Conservation (phyloP, 2,329 filamentous ascomycete genomes). For the Emydomyces testavorans region DNA sequence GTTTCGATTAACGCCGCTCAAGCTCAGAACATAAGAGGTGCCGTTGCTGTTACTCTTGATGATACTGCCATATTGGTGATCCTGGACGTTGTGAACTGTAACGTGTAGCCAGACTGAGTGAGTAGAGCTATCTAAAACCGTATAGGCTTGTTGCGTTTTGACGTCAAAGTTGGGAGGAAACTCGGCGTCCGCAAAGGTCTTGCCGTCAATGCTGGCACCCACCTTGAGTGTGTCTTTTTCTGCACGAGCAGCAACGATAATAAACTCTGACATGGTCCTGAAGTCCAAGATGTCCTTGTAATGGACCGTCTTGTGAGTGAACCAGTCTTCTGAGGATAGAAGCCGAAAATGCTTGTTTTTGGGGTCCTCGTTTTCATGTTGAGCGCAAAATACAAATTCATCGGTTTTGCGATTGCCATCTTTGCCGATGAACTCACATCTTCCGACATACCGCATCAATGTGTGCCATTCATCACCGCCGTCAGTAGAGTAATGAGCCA, state of each 20-base stretch:
- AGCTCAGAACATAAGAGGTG: slow-evolving; percentile 80
- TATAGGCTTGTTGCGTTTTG: slow-evolving; percentile 70
- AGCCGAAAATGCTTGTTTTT: slow-evolving; percentile 56
- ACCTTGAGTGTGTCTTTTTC: slow-evolving; percentile 61
- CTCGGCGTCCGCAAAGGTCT: slow-evolving; percentile 65
- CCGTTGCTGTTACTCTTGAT: slow-evolving; percentile 98
- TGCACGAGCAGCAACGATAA: slow-evolving; percentile 64
- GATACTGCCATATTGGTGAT: slow-evolving; percentile 67
- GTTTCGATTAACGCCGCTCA: slow-evolving; percentile 72
- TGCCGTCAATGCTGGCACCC: slow-evolving; percentile 74
- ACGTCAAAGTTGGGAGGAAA: slow-evolving; percentile 81
- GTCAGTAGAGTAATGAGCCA: slow-evolving; percentile 67
- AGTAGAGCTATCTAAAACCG: slow-evolving; percentile 85
- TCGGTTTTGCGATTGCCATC: slow-evolving; percentile 46
- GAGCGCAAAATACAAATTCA: slow-evolving; percentile 54
- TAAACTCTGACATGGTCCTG: slow-evolving; percentile 93
- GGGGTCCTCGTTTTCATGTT: slow-evolving; percentile 51
- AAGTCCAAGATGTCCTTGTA: slow-evolving; percentile 69
- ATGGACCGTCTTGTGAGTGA: slow-evolving; percentile 50
- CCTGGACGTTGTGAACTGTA: slow-evolving; percentile 55
- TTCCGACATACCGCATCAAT: slow-evolving; percentile 60
- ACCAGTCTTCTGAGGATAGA: slow-evolving; percentile 67
- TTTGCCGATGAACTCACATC: slow-evolving; percentile 75
- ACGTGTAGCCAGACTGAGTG: slow-evolving; percentile 93
- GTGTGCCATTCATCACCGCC: slow-evolving; percentile 69